Base-by-base conservation (phyloP, 306 rosid species). In the Casuarina equisetifolia region DNA sequence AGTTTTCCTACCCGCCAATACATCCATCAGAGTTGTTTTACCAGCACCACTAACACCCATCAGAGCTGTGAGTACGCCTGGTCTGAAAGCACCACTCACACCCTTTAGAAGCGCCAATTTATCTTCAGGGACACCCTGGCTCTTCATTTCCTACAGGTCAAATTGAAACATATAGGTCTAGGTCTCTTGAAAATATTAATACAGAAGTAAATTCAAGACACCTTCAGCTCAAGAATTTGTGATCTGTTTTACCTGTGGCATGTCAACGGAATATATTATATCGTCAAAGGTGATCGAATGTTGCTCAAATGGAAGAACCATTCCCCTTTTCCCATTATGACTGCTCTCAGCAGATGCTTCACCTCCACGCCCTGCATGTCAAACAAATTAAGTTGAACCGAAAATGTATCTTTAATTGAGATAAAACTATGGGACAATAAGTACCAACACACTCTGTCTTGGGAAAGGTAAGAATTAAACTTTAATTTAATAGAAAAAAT, bases 1-100 rank as follows among this genome's bases (percentile, higher is more conserved):
- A 4, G 90, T 90, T 80, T 89, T 89, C 63, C 93, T 81, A 45
- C 93, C 91, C 2, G 93, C 89, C 48, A 89, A 50, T 39, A 89
- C 91, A 85, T 89, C 93, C 89, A 89, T 79, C 13, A 48, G 15
- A 48, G 51, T 48, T 48, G 51, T 48, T 48, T 48, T 48, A 48
- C 51, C 51, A 48, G 51, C 51, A 48, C 51, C 51, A 9, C 51
- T 48, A 13, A 48, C 51, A 48, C 51, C 51, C 51, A 48, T 48
- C 13, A 48, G 51, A 48, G 51, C 51, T 48, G 51, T 48, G 13
- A 48, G 51, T 8, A 48, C 51, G 9, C 51, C 51, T 9, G 51
- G 51, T 13, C 15, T 48, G 13, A 48, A 48, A 48, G 51, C 51
- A 48, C 51, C 51, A 9, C 13, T 48, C 15, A 9, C 15, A 48